Base-by-base conservation (phyloP, 192 early-diverging fungal species). In the Glomus cerebriforme region DNA sequence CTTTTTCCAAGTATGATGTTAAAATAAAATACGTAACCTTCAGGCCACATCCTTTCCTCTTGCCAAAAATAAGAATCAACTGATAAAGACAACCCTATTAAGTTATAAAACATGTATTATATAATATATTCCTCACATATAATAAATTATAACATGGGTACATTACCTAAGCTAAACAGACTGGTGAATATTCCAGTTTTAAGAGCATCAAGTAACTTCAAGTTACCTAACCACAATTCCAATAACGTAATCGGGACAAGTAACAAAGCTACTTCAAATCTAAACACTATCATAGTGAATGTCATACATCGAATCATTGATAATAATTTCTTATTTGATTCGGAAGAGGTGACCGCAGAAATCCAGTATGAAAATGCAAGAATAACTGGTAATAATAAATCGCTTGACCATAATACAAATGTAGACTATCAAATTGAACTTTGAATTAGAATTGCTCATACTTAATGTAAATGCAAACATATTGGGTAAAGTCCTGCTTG, bases 401-500 rank as follows among this genome's bases (percentile, higher is more conserved):
- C 49, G 22, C 6, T 1, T 54, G 49, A 5, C 6, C 49, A 22
- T 17, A 4, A 54, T 19, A 43, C n/a, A n/a, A n/a, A n/a, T n/a
- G n/a, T n/a, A n/a, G 37, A 39, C 47, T 54, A 54, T 54, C 17
- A 5, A 54, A 66, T 27, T 66, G 64, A 34, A 22, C 0, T 12
- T 31, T 27, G 10, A 31, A 27, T 27, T 31, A 22, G 64, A 27
- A 31, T 15, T 54, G 24, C 29, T 15, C 81, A 64, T 81, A 83
- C 86, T 87, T 15, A 94, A 83, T 32, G 91, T 87, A 49, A 97
- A 86, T 0, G 93, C 96, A 79, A 96, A 89, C 9, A 92, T 93
- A 81, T 98, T 99, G 7, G 95, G 94, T 58, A 99, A 85, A 43
- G 94, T 90, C 64, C 96, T 89, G 7, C 91, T 92, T 26, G 90